phyloP scores from a whole-genome alignment of 495 filamentous ascomycete genomes.

The Xylaria cubensis region DNA sequence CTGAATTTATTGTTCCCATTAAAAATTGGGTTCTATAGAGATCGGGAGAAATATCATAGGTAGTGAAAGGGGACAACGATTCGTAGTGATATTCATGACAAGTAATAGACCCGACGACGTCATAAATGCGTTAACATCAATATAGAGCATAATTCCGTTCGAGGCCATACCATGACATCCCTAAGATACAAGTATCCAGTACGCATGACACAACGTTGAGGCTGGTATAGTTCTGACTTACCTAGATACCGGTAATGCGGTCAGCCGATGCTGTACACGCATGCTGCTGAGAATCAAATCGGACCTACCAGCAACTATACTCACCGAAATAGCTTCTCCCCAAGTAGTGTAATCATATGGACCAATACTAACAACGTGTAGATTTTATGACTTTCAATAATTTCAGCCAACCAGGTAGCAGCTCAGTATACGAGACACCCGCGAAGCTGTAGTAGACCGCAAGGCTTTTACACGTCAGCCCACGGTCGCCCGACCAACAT shows the following conservation, averaged over 20 bases:
- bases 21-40: background rate
- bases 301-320: background rate
- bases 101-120: background rate
- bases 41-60: background rate
- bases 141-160: background rate
- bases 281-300: background rate
- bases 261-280: conserved; percentile 7
- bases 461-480: conserved; percentile 19
- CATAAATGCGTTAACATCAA: background rate
- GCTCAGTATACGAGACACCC: conserved; percentile 2
- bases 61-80: background rate
- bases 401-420: background rate
- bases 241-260: background rate
- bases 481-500: conserved; percentile 15
- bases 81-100: background rate
- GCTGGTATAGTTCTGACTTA: background rate
- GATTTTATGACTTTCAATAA: background rate
- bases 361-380: background rate
- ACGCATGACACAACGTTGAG: background rate
- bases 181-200: background rate
- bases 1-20: background rate
- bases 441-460: background rate
- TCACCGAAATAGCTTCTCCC: conserved; percentile 13
- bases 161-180: background rate
- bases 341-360: background rate